phyloP scores from a whole-genome alignment of 2,329 filamentous ascomycete species.

The Monosporascus sp. region DNA sequence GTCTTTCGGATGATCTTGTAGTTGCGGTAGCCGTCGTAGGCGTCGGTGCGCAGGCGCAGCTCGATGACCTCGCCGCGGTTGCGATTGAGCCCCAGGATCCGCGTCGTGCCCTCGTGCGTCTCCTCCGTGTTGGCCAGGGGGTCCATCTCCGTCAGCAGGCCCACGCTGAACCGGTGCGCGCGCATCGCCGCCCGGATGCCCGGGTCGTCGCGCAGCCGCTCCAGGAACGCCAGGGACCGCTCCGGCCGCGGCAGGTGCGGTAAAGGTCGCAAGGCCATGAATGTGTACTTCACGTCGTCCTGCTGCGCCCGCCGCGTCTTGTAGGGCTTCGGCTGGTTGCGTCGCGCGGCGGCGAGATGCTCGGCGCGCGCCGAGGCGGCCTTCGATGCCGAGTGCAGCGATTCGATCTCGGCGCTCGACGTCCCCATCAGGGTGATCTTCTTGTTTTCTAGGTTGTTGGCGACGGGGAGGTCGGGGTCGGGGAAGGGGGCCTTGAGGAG shows the following conservation, averaged over 20 bases:
- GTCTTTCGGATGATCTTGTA: slow-evolving; percentile 90
- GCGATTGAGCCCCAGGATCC: slow-evolving; percentile 80
- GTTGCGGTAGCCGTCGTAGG: slow-evolving; percentile 87
- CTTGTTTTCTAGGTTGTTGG: slow-evolving; percentile 46
- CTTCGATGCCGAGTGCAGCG: slow-evolving; percentile 45
- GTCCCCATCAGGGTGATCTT: slow-evolving; percentile 63
- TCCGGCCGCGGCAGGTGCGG: slow-evolving; percentile 71
- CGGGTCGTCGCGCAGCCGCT: slow-evolving; percentile 72
- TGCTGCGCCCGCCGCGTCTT: slow-evolving; percentile 29
- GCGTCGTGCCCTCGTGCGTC: slow-evolving; percentile 66
- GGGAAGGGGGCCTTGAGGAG: slow-evolving; percentile 61
- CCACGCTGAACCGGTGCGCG: slow-evolving; percentile 78
- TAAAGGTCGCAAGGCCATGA: slow-evolving; percentile 71
- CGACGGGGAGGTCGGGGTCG: slow-evolving; percentile 42
- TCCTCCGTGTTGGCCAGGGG: slow-evolving; percentile 69
- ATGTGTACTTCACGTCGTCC: slow-evolving; percentile 71
- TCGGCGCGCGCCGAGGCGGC: slow-evolving; percentile 43
- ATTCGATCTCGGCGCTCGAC: slow-evolving; percentile 53
- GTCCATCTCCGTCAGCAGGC: slow-evolving; percentile 91
- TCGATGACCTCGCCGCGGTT: slow-evolving; percentile 89
- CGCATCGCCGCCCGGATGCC: slow-evolving; percentile 82
- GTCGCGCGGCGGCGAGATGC: slow-evolving; percentile 28
- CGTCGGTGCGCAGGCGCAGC: slow-evolving; percentile 84
- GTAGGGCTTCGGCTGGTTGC: slow-evolving; percentile 21
- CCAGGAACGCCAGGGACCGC: slow-evolving; percentile 65